A percentile compares a stretch with the other conserved stretches of the same genome.
These are phyloP conservation scores for Setomelanomma holmii DNA, from an alignment of 2,329 filamentous ascomycete species.

Conservation along the genomic window DNA sequence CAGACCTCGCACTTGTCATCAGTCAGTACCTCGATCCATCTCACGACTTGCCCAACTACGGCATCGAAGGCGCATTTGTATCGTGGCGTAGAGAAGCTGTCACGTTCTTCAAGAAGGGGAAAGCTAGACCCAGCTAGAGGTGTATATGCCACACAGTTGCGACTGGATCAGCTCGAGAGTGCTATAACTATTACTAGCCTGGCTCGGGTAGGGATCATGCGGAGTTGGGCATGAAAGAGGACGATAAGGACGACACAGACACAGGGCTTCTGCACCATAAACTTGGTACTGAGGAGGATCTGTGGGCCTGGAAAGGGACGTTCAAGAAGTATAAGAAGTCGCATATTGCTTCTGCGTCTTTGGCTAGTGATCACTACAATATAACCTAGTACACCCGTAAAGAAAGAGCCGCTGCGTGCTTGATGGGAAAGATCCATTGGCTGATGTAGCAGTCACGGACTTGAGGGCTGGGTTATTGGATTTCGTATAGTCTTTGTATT, in stretches of 20 bases:
- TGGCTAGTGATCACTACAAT: conserved; percentile 14
- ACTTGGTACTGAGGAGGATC: conserved; percentile 8
- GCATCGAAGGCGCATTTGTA: conserved; percentile 19
- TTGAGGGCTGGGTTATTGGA: neutral
- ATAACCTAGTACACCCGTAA: conserved; percentile 26
- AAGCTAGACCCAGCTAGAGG: conserved; percentile 19
- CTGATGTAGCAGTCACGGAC: neutral
- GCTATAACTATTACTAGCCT: neutral
- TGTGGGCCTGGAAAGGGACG: conserved; percentile 18
- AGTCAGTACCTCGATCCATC: conserved; percentile 16
- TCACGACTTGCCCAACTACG: conserved; percentile 17
- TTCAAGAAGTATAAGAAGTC: conserved; percentile 16
- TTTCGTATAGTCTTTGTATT: neutral
- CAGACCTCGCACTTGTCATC: conserved; percentile 27
- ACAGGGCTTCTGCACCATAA: neutral
- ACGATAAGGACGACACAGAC: conserved; percentile 2
- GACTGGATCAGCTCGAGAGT: conserved; percentile 15
- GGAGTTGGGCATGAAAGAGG: too few species aligned
- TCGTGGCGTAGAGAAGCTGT: conserved; percentile 21
- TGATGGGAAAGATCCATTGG: conserved; percentile 20
- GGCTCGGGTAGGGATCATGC: too few species aligned
- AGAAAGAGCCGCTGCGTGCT: conserved; percentile 16
- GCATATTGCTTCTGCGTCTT: neutral
- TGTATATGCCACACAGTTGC: conserved; percentile 9
- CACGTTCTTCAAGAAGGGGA: conserved; percentile 20